These are phyloP conservation scores for Tulasnella sp. DNA, from an alignment of 768 basidiomycete genomes.

Conservation along the genomic window DNA sequence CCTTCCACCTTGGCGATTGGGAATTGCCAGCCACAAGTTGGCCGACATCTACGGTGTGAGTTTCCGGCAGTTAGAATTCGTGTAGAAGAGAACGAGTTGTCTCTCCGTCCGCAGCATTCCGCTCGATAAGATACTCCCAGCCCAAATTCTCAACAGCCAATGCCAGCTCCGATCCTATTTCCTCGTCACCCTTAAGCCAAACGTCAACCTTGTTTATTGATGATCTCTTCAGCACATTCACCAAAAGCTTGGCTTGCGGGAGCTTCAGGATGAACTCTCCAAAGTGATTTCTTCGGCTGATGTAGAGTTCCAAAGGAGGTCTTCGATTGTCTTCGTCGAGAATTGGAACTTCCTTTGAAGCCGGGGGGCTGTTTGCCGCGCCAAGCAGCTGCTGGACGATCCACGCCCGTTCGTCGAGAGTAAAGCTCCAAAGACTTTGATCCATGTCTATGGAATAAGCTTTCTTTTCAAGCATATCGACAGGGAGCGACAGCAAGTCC, in stretches of 20 bases:
- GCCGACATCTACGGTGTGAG: too few relatives aligned
- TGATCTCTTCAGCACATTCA: background rate
- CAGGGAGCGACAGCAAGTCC: background rate
- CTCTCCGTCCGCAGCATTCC: background rate
- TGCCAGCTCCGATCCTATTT: background rate
- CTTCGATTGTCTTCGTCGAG: background rate
- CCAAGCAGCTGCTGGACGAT: background rate
- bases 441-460: background rate
- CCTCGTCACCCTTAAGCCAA: background rate
- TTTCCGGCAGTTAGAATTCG: background rate
- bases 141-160: background rate
- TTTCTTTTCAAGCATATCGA: background rate
- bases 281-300: background rate
- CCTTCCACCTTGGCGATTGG: too few relatives aligned
- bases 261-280: background rate
- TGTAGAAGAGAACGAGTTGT: background rate
- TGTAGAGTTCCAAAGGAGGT: background rate
- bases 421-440: background rate
- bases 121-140: background rate
- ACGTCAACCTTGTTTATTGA: background rate
- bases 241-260: background rate
- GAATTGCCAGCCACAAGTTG: too few relatives aligned
- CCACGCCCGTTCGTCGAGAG: background rate
- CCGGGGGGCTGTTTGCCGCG: background rate
- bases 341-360: background rate